These are phyloP conservation scores for Iberis amara DNA, from an alignment of 441 rosid species.

Conservation along the genomic window DNA sequence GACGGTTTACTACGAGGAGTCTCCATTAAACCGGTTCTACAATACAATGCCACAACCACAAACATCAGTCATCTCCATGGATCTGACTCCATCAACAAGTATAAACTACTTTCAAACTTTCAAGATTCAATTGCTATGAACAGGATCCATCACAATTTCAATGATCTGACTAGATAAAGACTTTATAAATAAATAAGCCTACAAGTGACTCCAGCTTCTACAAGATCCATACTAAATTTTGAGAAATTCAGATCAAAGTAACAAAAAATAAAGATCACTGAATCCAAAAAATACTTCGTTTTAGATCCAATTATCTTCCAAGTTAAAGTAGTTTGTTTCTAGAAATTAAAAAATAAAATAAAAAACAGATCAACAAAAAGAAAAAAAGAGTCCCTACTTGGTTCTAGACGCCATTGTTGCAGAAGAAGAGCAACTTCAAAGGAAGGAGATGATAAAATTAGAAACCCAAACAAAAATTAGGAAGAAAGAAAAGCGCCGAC, in stretches of 20 bases:
- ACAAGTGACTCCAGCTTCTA: conserved; percentile 18
- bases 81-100: not conserved
- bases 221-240: conserved; percentile 20
- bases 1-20: conserved; percentile 66
- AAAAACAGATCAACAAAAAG: not conserved
- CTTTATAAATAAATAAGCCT: not conserved
- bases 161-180: not conserved
- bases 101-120: not conserved
- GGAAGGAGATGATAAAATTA: conserved; percentile 18
- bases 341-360: too few relatives aligned
- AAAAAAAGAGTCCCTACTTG: conserved; percentile 41
- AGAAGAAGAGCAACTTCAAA: conserved; percentile 13
- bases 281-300: not conserved
- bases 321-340: conserved; percentile 13
- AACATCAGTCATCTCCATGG: conserved; percentile 36
- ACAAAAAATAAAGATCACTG: conserved; percentile 19
- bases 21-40: conserved; percentile 70
- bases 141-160: not conserved
- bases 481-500: not conserved
- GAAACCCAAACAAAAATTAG: conserved; percentile 9
- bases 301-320: conserved; percentile 23
- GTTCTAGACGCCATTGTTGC: conserved; percentile 63
- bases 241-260: conserved; percentile 13
- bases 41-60: conserved; percentile 32
- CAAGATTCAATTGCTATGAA: not conserved